A percentile compares a stretch with the other conserved stretches of the same genome.
These are phyloP conservation scores for Carallia pectinifolia DNA, from an alignment of 345 rosid species.

Conservation along the genomic window DNA sequence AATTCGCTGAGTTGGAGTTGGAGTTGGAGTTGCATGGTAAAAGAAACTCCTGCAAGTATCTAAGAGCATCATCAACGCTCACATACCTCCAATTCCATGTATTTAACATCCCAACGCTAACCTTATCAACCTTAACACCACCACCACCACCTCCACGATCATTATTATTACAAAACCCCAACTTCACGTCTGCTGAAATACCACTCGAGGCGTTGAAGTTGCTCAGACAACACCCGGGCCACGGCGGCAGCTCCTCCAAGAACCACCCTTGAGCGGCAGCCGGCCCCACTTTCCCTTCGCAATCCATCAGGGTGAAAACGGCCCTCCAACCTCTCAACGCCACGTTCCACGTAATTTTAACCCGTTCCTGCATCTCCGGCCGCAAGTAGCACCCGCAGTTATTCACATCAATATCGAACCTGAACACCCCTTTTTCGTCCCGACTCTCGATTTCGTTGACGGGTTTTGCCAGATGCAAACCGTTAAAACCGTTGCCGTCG, in stretches of 20 bases:
- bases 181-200: slow-evolving; percentile 42
- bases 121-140: slow-evolving; percentile 25
- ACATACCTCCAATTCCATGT: slow-evolving; percentile 44
- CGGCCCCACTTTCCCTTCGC: slow-evolving; percentile 20
- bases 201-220: slow-evolving; percentile 23
- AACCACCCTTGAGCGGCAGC: slow-evolving; percentile 38
- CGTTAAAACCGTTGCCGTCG: neutral
- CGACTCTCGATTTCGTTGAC: slow-evolving; percentile 1
- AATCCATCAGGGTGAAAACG: slow-evolving; percentile 45
- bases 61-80: slow-evolving; percentile 42
- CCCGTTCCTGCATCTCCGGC: slow-evolving; percentile 2
- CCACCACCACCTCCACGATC: neutral
- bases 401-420: slow-evolving; percentile 24
- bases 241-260: slow-evolving; percentile 50
- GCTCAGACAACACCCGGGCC: slow-evolving; percentile 35
- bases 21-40: neutral
- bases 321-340: slow-evolving; percentile 38
- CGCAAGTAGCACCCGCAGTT: neutral
- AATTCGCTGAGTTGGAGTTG: neutral
- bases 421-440: slow-evolving; percentile 25
- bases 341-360: slow-evolving; percentile 44
- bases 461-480: slow-evolving; percentile 12
- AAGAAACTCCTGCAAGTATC: slow-evolving; percentile 54
- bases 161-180: slow-evolving; percentile 13
- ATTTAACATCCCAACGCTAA: slow-evolving; percentile 42